Percentiles rank a stretch among this genome's conserved stretches.
Conservation (phyloP, 31 red algal species). For the Odonthalia washingtoniensis region DNA sequence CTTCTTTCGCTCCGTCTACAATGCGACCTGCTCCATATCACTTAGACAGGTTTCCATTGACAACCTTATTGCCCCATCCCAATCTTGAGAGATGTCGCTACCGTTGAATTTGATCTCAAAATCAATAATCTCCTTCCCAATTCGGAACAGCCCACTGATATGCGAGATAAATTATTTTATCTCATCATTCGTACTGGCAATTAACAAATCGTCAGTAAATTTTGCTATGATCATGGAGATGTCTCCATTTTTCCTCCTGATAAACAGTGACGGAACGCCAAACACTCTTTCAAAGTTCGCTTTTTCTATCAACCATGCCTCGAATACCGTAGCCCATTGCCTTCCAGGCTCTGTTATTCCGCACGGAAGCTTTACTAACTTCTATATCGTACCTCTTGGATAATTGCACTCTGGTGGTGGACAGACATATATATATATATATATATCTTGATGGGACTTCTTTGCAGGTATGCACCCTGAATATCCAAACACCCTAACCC, state of each 20-base stretch:
- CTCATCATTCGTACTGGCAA: neutral
- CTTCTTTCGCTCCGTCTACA: neutral
- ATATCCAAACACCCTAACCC: neutral
- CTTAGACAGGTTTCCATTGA: neutral
- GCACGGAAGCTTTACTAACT: constrained; percentile 14
- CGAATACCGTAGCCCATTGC: constrained; percentile 15
- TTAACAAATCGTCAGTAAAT: constrained; percentile 31
- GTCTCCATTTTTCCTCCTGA: neutral
- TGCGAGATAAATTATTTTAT: neutral
- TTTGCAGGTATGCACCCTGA: no score
- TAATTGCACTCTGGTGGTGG: constrained; percentile 20
- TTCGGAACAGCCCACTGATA: neutral
- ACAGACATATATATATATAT: constrained; percentile 21
- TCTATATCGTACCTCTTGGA: neutral
- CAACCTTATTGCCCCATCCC: neutral
- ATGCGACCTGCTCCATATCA: neutral
- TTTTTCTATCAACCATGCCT: constrained; percentile 5
- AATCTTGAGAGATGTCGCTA: neutral
- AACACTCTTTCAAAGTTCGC: neutral
- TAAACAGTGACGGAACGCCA: constrained; percentile 20
- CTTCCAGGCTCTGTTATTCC: constrained; percentile 38
- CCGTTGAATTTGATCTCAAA: constrained; percentile 1
- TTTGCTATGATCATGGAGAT: constrained; percentile 10
- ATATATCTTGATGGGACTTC: neutral
- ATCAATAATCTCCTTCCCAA: neutral